phyloP scores from a whole-genome alignment of 2,329 filamentous ascomycete genomes.

The Canariomyces notabilis region DNA sequence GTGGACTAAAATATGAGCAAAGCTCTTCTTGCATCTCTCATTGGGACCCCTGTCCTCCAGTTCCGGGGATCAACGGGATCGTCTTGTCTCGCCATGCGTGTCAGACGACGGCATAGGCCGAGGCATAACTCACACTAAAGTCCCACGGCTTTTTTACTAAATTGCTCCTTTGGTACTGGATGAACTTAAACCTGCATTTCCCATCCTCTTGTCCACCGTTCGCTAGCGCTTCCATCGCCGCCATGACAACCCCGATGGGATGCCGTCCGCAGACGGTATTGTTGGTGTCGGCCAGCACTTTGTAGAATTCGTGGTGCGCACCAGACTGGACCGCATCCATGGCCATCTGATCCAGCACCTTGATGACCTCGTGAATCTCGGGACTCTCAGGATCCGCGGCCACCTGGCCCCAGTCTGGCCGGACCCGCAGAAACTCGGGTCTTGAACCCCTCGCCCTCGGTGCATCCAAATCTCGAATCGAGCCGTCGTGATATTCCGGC shows the following conservation, averaged over 20 bases:
- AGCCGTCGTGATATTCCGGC: conserved; percentile 59
- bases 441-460: conserved; percentile 18
- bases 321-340: conserved; percentile 83
- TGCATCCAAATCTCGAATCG: conserved; percentile 23
- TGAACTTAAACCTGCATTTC: conserved; percentile 64
- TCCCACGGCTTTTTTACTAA: conserved; percentile 63
- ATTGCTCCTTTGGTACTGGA: conserved; percentile 82
- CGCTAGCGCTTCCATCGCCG: conserved; percentile 66
- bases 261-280: conserved; percentile 96
- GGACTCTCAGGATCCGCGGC: conserved; percentile 12
- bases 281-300: conserved; percentile 63
- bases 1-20: neutral
- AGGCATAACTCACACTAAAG: conserved; percentile 92
- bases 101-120: conserved; percentile 76
- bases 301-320: conserved; percentile 62
- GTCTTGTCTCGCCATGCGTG: neutral
- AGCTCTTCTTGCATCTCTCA: conserved; percentile 9
- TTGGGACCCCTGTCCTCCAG: no score
- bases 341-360: conserved; percentile 69
- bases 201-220: conserved; percentile 30
- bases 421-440: conserved; percentile 37
- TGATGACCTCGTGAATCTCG: conserved; percentile 80
- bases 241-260: conserved; percentile 90
- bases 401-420: conserved; percentile 9
- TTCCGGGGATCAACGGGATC: no score